phyloP scores from a whole-genome alignment of 202 grass and related monocot species.

The Hordeum pubiflorum region DNA sequence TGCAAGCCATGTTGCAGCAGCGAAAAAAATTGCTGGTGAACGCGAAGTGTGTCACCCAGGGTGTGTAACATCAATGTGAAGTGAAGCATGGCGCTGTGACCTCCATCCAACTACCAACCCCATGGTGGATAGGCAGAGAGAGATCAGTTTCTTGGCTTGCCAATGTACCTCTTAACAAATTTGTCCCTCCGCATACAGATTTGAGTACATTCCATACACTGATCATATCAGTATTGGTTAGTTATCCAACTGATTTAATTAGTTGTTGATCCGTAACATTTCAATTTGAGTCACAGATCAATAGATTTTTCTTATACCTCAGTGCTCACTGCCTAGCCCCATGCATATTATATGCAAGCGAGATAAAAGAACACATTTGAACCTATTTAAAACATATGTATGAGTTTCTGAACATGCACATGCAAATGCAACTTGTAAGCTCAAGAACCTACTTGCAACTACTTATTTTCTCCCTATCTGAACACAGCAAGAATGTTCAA shows the following conservation, averaged over 20 bases:
- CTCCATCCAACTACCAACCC: neutral
- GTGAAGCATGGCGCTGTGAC: neutral
- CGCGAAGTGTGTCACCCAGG: neutral
- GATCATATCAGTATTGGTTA: neutral
- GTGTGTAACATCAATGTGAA: neutral
- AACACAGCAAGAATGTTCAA: neutral
- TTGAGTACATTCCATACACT: neutral
- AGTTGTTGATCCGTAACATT: neutral
- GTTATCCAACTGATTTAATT: neutral
- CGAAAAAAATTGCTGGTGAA: neutral
- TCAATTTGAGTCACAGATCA: neutral
- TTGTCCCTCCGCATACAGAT: neutral
- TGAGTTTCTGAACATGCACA: neutral
- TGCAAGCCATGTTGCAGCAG: neutral
- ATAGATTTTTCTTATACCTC: neutral
- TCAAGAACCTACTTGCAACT: neutral
- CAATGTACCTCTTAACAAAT: neutral
- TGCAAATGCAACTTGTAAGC: slow-evolving; percentile 11
- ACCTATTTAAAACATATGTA: neutral
- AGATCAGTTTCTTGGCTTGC: neutral
- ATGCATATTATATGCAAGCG: neutral
- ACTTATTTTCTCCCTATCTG: neutral
- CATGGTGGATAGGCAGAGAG: neutral
- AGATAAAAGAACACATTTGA: neutral
- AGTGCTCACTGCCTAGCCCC: neutral